Base-by-base conservation (phyloP, 2,329 filamentous ascomycete genomes). In the Penicillium psychrosexuale region DNA sequence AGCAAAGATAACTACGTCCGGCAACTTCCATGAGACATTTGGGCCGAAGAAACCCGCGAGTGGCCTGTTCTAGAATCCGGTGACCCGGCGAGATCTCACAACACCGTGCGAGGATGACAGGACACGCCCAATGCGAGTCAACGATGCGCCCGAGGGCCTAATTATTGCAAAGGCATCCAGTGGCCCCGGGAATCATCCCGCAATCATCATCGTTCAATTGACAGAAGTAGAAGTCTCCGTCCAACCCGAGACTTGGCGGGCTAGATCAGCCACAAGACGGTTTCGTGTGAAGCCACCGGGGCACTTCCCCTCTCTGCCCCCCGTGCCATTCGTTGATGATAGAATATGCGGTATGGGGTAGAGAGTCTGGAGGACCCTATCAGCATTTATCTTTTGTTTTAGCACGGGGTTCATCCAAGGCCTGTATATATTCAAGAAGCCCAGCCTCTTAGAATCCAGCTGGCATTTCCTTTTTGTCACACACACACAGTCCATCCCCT, bases 21-120 rank as follows among this genome's bases (percentile, higher is more conserved):
- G 55, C 55, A 53, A 51, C 47, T 59, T 60, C 60, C 63, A 59
- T 65, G 59, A 65, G 62, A 64, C 61, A 61, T 65, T 64, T 65
- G 47, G 59, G 55, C 61, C 61, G 61, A 62, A 59, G 51, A 58
- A 51, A 53, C 59, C 57, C 54, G 58, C 62, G 60, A 65, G 62
- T 65, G 62, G 62, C 59, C 61, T 59, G 56, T 61, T 64, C 60
- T 46, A 64, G 48, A 65, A 64, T 65, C 61, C 63, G 63, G 60
- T 62, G 60, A 58, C 61, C 63, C 63, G 57, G 51, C 57, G 55
- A 60, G 52, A 56, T 59, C 60, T 65, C 62, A 61, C 63, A 63
- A 58, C 53, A 55, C 55, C 58, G 59, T 64, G 57, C 63, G 58
- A 64, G 63, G 63, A 61, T 65, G 57, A 53, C 55, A 59, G 43